Conservation (phyloP, 2,329 filamentous ascomycete genomes). For the Colletotrichum nymphaeae region DNA sequence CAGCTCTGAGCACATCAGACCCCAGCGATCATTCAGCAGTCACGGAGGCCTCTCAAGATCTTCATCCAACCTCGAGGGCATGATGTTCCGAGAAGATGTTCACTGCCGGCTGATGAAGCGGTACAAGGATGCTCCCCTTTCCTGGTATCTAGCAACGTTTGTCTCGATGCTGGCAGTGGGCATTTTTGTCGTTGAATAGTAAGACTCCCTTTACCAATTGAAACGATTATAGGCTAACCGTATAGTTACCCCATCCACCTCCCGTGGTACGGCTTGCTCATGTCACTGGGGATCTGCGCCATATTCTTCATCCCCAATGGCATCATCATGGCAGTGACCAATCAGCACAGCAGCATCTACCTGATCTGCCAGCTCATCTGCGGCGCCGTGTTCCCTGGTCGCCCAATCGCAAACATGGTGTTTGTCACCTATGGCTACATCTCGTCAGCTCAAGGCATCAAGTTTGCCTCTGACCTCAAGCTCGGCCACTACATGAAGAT, state of each 20-base stretch:
- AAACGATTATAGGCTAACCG: conserved; percentile 36
- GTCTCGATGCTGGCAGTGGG: conserved; percentile 81
- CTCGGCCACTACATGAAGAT: conserved; percentile 92
- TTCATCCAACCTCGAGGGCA: conserved; percentile 58
- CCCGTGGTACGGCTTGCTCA: conserved; percentile 86
- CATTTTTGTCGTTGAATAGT: conserved; percentile 89
- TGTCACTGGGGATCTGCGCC: conserved; percentile 82
- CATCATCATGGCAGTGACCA: conserved; percentile 93
- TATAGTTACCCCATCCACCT: conserved; percentile 81
- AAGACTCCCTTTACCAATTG: conserved; percentile 37
- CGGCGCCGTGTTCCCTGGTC: conserved; percentile 83
- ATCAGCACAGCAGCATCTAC: conserved; percentile 88
- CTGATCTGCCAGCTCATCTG: conserved; percentile 88
- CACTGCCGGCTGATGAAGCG: conserved; percentile 86
- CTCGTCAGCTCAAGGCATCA: conserved; percentile 87
- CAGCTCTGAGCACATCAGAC: conserved; percentile 31
- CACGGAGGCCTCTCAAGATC: conserved; percentile 47
- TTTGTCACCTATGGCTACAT: conserved; percentile 94
- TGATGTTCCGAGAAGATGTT: conserved; percentile 81
- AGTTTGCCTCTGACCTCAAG: conserved; percentile 89
- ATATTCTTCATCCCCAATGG: conserved; percentile 91
- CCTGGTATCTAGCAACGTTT: conserved; percentile 84
- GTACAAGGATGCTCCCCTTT: conserved; percentile 84
- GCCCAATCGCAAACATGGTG: conserved; percentile 92
- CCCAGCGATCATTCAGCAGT: conserved; percentile 23